Conservation (phyloP, 257 asterid species). For the Craterostigma plantagineum region DNA sequence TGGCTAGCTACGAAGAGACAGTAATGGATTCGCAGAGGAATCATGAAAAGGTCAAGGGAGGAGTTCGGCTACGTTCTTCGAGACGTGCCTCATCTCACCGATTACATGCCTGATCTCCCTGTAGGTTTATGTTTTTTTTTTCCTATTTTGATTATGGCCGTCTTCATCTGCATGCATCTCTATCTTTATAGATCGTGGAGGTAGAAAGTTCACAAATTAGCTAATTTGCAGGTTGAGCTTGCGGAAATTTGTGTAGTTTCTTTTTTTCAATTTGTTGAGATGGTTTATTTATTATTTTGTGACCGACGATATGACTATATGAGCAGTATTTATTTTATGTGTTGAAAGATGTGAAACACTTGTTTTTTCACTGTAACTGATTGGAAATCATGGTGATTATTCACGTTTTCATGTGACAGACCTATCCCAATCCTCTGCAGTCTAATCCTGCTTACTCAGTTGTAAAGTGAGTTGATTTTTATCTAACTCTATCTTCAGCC, state of each 20-base stretch:
- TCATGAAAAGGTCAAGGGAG: slow-evolving; percentile 30
- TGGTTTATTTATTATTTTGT: background rate
- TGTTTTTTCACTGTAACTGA: too few relatives aligned
- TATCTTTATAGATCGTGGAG: slow-evolving; percentile 4
- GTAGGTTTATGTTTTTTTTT: slow-evolving; percentile 12
- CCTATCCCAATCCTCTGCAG: slow-evolving; percentile 34
- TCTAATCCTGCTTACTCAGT: slow-evolving; percentile 40
- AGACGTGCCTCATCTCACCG: slow-evolving; percentile 58
- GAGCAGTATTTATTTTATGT: background rate
- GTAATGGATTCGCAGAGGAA: slow-evolving; percentile 21
- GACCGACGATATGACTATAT: too few relatives aligned
- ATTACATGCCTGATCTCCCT: slow-evolving; percentile 41
- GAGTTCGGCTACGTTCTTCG: slow-evolving; percentile 40
- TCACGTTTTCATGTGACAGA: slow-evolving; percentile 16
- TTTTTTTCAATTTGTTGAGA: too few relatives aligned
- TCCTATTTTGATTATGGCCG: too few relatives aligned
- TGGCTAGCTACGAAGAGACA: too few relatives aligned
- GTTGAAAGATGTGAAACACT: too few relatives aligned
- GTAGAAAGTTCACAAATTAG: background rate
- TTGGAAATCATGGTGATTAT: background rate
- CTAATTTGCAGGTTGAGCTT: slow-evolving; percentile 4
- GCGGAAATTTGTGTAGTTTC: slow-evolving; percentile 4
- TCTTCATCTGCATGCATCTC: slow-evolving; percentile 3
- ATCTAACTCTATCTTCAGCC: background rate
- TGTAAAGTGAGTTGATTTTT: slow-evolving; percentile 28